Evolutionary conservation across 176 grass and related monocot genomes (phyloP).

Genomic region (Urochloa ruziziensis): DNA sequence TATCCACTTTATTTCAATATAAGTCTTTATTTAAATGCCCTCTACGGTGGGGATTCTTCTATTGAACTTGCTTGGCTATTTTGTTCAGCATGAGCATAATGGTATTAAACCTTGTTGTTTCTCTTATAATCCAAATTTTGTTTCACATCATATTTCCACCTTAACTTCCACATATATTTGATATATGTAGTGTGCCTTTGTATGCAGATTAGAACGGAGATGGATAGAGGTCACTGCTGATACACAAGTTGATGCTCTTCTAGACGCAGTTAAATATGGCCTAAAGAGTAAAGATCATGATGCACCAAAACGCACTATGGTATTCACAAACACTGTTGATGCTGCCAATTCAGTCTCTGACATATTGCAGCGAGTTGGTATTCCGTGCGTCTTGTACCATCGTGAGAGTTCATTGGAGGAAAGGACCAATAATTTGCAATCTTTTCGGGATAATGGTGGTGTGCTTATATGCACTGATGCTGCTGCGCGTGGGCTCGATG

Average conservation of each 20-base stretch:
- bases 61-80: background rate
- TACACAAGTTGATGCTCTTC: constrained; percentile 88
- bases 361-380: constrained; percentile 65
- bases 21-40: constrained; percentile 4
- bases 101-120: background rate
- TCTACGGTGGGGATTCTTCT: background rate
- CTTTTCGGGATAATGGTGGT: constrained; percentile 70
- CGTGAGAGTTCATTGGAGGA: constrained; percentile 75
- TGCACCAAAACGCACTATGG: constrained; percentile 66
- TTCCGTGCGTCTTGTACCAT: constrained; percentile 76
- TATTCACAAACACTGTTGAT: constrained; percentile 93
- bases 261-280: constrained; percentile 73
- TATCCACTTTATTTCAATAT: constrained; percentile 30
- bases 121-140: background rate
- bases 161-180: constrained; percentile 9
- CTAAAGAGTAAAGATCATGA: constrained; percentile 42
- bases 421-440: constrained; percentile 56
- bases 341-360: constrained; percentile 76
- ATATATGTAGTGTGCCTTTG: background rate
- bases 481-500: constrained; percentile 88
- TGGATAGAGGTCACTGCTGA: constrained; percentile 89
- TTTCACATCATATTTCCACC: background rate
- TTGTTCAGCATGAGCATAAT: background rate
- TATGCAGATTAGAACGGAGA: constrained; percentile 77
- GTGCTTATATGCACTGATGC: constrained; percentile 98